Base-by-base conservation (phyloP, 352 stramenopile genomes). In the Lagenidium sp. region DNA sequence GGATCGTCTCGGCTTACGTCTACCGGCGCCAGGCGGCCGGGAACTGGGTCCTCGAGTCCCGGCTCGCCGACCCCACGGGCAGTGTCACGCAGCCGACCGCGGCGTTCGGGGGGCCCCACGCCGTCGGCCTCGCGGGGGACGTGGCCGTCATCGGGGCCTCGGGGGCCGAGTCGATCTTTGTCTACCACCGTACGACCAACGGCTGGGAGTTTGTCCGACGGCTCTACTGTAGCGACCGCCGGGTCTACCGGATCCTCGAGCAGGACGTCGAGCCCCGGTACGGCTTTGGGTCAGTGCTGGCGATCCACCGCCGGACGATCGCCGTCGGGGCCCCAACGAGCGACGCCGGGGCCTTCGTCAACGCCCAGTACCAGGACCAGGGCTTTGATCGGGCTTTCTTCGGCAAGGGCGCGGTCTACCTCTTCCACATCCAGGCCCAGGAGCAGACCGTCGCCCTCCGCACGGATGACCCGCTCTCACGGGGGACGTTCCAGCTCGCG, bases 71-170 rank as follows among this genome's bases (percentile, higher is more conserved):
- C 15, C 44, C 60, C 3, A 47, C 26, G 3, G 48, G 54, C 4
- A 53, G 46, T 0, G 61, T 62, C 15, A 32, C 57, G 2, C 68
- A 63, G 0, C 56, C 66, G 2, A 83, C 68, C 0, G 65, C 94
- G 39, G 82, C 77, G 30, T 93, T 84, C 36, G 74, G 45, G n/a
- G 77, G 65, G 2, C 31, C 52, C 11, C 76, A 80, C 36, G 72
- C 70, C 3, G 77, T 97, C 11, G 77, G 67, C 0, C 73, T 97
- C 23, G 68, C 72, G 20, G 87, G 79, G 15, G 83, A 98, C 38
- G 56, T 97, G 19, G 82, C 81, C 6, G 91, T 95, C 37, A 71
- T 98, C 8, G 90, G 82, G n/a, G 90, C 88, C 1, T 74, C 85
- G 0, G 74, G 71, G 1, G 57, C 73, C 28, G 70, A 85, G 45